These are phyloP conservation scores for Xylaria sp. DNA, from an alignment of 2,329 filamentous ascomycete genomes.

Conservation along the genomic window DNA sequence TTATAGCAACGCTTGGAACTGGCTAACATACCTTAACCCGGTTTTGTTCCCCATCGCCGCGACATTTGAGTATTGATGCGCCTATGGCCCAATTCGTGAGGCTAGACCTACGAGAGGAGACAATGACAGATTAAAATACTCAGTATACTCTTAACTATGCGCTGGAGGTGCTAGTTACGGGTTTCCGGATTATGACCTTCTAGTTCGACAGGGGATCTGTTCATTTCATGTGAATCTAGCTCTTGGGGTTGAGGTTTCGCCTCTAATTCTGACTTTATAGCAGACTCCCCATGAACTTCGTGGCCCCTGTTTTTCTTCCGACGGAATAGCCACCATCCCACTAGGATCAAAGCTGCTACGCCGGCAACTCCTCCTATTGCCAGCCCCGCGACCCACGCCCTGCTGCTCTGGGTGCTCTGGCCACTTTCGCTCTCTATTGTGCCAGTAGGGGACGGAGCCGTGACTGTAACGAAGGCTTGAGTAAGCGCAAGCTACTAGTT, in stretches of 20 bases:
- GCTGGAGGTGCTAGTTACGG: too few species aligned
- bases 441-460: background rate
- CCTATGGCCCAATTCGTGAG: too few species aligned
- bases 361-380: slow-evolving; percentile 3
- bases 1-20: too few species aligned
- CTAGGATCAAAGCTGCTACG: background rate
- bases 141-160: too few species aligned
- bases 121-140: too few species aligned
- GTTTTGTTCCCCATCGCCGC: too few species aligned
- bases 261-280: slow-evolving; percentile 10
- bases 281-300: slow-evolving; percentile 16
- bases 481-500: background rate
- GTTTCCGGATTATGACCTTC: too few species aligned
- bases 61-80: too few species aligned
- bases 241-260: background rate
- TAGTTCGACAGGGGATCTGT: background rate
- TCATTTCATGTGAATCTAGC: background rate
- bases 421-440: background rate
- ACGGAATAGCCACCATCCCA: background rate
- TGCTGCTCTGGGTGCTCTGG: background rate
- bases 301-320: background rate
- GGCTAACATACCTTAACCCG: too few species aligned
- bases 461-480: background rate
- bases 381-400: slow-evolving; percentile 11
- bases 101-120: too few species aligned